Evolutionary conservation across 768 basidiomycete genomes (phyloP).

Genomic region (Ramaria sp.): DNA sequence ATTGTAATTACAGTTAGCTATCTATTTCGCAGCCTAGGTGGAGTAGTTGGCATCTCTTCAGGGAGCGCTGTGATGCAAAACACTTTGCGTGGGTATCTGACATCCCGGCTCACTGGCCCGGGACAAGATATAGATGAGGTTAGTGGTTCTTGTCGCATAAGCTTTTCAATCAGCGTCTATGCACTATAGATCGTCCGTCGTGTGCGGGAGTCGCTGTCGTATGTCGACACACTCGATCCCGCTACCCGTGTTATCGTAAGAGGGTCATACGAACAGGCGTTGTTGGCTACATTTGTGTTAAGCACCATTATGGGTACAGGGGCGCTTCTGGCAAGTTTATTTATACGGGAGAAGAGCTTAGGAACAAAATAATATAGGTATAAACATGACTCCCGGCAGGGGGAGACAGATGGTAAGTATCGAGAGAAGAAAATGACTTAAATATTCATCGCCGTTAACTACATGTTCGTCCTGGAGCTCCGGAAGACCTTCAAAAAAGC

Average conservation of each 20-base stretch:
- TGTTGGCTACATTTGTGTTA: constrained; percentile 39
- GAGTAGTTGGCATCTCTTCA: constrained; percentile 45
- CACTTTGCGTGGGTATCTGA: constrained; percentile 28
- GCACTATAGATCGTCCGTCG: constrained; percentile 32
- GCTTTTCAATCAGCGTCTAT: background rate
- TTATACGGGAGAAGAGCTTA: background rate
- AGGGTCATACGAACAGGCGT: constrained; percentile 27
- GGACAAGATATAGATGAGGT: constrained; percentile 44
- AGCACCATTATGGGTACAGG: constrained; percentile 2
- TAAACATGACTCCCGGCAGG: background rate
- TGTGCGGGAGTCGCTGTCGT: constrained; percentile 40
- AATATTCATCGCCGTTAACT: too few relatives aligned
- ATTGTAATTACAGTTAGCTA: constrained; percentile 36
- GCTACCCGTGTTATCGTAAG: constrained; percentile 22
- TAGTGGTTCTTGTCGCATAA: constrained; percentile 4
- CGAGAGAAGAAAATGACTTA: too few relatives aligned
- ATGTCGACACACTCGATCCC: constrained; percentile 34
- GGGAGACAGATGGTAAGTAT: too few relatives aligned
- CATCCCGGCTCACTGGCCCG: constrained; percentile 32
- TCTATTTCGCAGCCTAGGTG: constrained; percentile 55
- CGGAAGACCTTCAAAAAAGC: too few relatives aligned
- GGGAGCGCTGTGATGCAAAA: constrained; percentile 48
- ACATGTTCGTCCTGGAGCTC: too few relatives aligned
- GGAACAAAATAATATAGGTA: background rate
- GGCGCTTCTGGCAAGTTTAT: background rate